Percentiles rank a stretch among this genome's conserved stretches.
Evolutionary conservation across 164 flowering plant species (phyloP).

Genomic region (Stephania japonica): DNA sequence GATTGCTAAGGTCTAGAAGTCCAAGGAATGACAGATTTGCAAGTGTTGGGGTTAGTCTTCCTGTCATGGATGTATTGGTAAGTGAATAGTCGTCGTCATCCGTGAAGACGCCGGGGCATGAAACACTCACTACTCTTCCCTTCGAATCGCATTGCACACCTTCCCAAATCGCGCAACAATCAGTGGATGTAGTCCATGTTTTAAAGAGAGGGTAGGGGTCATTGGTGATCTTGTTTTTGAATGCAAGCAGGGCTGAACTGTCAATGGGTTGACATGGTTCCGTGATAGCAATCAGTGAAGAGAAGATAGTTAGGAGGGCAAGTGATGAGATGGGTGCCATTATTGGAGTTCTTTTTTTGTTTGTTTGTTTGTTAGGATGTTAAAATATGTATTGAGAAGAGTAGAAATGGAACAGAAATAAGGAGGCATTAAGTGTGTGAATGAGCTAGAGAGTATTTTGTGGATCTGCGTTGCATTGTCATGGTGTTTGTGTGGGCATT

Average conservation of each 20-base stretch:
- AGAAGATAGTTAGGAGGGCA: constrained; percentile 11
- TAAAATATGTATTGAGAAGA: no score
- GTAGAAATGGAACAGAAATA: no score
- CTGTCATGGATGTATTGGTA: constrained; percentile 46
- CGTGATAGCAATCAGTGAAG: background rate
- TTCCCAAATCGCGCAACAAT: constrained; percentile 59
- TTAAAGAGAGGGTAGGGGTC: constrained; percentile 41
- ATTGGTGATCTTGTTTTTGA: constrained; percentile 45
- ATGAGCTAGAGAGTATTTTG: no score
- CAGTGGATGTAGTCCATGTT: constrained; percentile 41
- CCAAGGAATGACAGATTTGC: constrained; percentile 41
- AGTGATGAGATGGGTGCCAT: background rate
- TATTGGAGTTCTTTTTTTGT: background rate
- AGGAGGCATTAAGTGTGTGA: no score
- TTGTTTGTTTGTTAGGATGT: no score
- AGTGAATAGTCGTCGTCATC: constrained; percentile 25
- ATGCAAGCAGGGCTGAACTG: constrained; percentile 43
- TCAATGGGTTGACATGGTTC: constrained; percentile 38
- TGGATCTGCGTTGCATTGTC: no score
- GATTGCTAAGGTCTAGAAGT: constrained; percentile 52
- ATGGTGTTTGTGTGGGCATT: no score
- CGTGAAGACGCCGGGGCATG: constrained; percentile 48
- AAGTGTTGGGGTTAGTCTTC: constrained; percentile 51
- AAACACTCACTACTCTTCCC: constrained; percentile 45
- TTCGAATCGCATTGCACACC: constrained; percentile 45